These are phyloP conservation scores for Colletotrichum sp. DNA, from an alignment of 2,329 filamentous ascomycete species.

Conservation along the genomic window DNA sequence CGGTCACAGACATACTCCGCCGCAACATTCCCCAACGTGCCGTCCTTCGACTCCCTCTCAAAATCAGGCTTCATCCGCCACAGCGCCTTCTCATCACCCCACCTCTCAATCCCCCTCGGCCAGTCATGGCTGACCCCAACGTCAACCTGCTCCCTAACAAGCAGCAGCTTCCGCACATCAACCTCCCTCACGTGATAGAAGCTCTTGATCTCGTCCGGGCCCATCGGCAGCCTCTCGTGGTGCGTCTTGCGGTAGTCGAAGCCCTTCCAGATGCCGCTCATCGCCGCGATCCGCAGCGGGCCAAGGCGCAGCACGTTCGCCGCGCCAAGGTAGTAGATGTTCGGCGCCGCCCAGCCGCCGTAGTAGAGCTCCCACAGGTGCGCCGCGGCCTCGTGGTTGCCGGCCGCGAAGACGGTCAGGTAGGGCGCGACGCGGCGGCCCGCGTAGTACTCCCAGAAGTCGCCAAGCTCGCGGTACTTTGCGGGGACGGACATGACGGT, in stretches of 20 bases:
- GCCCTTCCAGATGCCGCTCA: constrained; percentile 95
- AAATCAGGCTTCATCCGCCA: constrained; percentile 80
- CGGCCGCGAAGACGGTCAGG: constrained; percentile 89
- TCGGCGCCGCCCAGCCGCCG: constrained; percentile 94
- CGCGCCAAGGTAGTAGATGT: constrained; percentile 96
- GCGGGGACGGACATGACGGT: constrained; percentile 86
- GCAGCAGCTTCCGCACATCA: constrained; percentile 87
- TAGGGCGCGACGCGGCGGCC: constrained; percentile 80
- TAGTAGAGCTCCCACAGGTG: constrained; percentile 94
- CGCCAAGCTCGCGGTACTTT: constrained; percentile 87
- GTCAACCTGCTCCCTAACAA: constrained; percentile 86
- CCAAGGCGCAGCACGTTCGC: constrained; percentile 88
- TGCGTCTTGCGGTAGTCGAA: constrained; percentile 86
- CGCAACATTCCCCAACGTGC: constrained; percentile 79
- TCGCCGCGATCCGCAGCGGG: constrained; percentile 82
- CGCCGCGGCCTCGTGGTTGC: constrained; percentile 93
- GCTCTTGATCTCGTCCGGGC: constrained; percentile 73
- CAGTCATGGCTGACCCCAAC: constrained; percentile 95
- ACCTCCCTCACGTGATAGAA: constrained; percentile 92
- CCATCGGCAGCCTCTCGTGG: constrained; percentile 86
- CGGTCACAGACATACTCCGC: constrained; percentile 82
- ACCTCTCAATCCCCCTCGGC: constrained; percentile 82
- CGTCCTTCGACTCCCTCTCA: constrained; percentile 74
- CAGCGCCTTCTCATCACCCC: constrained; percentile 71
- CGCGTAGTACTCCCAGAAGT: constrained; percentile 94